Conservation (phyloP, 441 rosid genomes). For the Euphorbia neoarborescens region DNA sequence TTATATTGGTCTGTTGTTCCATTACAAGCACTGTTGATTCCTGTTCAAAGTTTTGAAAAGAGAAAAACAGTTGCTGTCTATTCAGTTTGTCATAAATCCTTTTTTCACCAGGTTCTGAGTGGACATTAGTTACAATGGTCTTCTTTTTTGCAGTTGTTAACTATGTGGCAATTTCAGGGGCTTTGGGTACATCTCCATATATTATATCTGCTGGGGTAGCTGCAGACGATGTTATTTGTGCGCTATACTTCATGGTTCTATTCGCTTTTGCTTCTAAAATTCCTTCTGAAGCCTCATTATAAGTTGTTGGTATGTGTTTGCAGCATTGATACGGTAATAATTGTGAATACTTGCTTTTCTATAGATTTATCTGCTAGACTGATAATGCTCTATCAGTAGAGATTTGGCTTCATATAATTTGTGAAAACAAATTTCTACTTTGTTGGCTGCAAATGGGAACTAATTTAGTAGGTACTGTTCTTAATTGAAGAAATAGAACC, state of each 20-base stretch:
- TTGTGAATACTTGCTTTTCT: background rate
- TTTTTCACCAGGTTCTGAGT: slow-evolving; percentile 11
- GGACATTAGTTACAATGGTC: slow-evolving; percentile 11
- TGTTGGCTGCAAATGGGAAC: too few species aligned
- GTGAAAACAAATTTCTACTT: too few species aligned
- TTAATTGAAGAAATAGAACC: too few species aligned
- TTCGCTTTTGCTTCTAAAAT: slow-evolving; percentile 61
- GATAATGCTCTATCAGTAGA: background rate
- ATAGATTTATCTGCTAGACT: background rate
- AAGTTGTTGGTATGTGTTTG: slow-evolving; percentile 32
- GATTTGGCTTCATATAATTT: background rate
- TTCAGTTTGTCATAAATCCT: background rate
- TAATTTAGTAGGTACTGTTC: too few species aligned
- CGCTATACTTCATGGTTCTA: slow-evolving; percentile 47
- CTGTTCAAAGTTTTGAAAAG: too few species aligned
- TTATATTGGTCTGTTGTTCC: too few species aligned
- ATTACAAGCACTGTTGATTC: too few species aligned
- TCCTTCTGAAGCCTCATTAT: slow-evolving; percentile 43
- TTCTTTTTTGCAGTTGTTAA: slow-evolving; percentile 52
- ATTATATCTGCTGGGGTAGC: slow-evolving; percentile 79
- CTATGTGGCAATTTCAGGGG: slow-evolving; percentile 71
- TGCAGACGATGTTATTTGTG: slow-evolving; percentile 68
- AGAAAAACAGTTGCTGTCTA: too few species aligned
- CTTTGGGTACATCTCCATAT: slow-evolving; percentile 59
- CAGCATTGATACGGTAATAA: background rate